These are phyloP conservation scores for Perilla frutescens DNA, from an alignment of 257 asterid species.

Conservation along the genomic window DNA sequence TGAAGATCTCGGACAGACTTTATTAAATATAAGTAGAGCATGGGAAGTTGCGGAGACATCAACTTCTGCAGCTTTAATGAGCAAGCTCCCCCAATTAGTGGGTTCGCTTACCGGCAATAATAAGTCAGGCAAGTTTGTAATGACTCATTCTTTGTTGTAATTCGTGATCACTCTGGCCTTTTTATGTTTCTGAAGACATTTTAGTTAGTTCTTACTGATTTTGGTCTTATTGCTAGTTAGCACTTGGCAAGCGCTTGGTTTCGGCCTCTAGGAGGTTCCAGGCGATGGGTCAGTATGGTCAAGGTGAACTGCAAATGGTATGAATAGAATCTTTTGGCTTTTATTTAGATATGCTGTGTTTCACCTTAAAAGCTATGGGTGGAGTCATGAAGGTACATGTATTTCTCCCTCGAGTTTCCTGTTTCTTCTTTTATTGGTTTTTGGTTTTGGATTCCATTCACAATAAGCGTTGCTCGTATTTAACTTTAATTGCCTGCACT, in stretches of 20 bases:
- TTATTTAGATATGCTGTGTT: conserved; percentile 8
- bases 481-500: background rate
- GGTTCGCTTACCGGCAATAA: conserved; percentile 53
- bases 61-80: conserved; percentile 63
- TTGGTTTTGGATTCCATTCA: background rate
- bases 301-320: conserved; percentile 90
- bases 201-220: conserved; percentile 39
- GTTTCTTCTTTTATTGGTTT: background rate
- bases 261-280: conserved; percentile 93
- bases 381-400: conserved; percentile 2
- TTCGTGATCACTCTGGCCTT: background rate
- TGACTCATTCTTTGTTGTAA: conserved; percentile 11
- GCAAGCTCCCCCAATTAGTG: conserved; percentile 62
- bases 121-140: conserved; percentile 69
- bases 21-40: conserved; percentile 78
- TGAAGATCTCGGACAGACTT: conserved; percentile 71
- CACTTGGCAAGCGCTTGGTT: conserved; percentile 85
- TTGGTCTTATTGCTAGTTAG: conserved; percentile 62
- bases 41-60: conserved; percentile 86
- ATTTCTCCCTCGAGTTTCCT: conserved; percentile 1
- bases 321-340: conserved; percentile 16
- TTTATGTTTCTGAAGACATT: background rate
- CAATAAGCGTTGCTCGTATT: no score
- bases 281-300: conserved; percentile 91
- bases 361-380: background rate